Percentiles rank a stretch among this genome's conserved stretches.
These are phyloP conservation scores for Leucogyrophana mollusca DNA, from an alignment of 768 basidiomycete genomes.

Conservation along the genomic window DNA sequence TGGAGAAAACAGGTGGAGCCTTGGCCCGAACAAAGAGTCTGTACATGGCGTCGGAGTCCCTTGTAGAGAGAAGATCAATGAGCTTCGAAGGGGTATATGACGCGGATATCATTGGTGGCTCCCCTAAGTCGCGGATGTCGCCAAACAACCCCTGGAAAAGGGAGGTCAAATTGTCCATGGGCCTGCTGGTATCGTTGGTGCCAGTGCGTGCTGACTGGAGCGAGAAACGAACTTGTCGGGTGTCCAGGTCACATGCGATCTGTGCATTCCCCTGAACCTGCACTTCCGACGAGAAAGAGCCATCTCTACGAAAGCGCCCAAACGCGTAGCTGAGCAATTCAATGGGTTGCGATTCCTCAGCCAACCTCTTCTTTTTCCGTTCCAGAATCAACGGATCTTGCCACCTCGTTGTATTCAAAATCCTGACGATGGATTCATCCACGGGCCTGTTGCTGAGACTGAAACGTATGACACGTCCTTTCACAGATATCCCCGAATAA, in stretches of 20 bases:
- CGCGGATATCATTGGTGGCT: slow-evolving; percentile 6
- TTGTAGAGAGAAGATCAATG: slow-evolving; percentile 16
- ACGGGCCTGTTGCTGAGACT: slow-evolving; percentile 17
- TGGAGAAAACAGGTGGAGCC: slow-evolving; percentile 28
- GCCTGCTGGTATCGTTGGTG: slow-evolving; percentile 14
- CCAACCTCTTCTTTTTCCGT: slow-evolving; percentile 21
- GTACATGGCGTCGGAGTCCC: slow-evolving; percentile 6
- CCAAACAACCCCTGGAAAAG: neutral
- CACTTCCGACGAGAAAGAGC: slow-evolving; percentile 32
- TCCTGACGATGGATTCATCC: slow-evolving; percentile 20
- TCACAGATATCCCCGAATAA: slow-evolving; percentile 21
- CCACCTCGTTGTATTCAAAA: slow-evolving; percentile 26
- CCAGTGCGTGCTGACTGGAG: slow-evolving; percentile 13
- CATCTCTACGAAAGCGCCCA: slow-evolving; percentile 35
- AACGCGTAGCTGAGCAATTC: slow-evolving; percentile 27
- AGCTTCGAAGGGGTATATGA: slow-evolving; percentile 21
- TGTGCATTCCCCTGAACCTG: slow-evolving; percentile 21
- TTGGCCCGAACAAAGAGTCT: slow-evolving; percentile 32
- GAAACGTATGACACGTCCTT: slow-evolving; percentile 21
- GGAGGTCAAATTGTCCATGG: neutral
- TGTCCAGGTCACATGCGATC: slow-evolving; percentile 37
- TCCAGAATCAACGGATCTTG: slow-evolving; percentile 25
- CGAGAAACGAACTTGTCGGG: slow-evolving; percentile 28
- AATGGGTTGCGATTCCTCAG: slow-evolving; percentile 19
- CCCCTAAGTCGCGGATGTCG: neutral